phyloP scores from a whole-genome alignment of 441 rosid genomes.

The Flueggea neowawraea region DNA sequence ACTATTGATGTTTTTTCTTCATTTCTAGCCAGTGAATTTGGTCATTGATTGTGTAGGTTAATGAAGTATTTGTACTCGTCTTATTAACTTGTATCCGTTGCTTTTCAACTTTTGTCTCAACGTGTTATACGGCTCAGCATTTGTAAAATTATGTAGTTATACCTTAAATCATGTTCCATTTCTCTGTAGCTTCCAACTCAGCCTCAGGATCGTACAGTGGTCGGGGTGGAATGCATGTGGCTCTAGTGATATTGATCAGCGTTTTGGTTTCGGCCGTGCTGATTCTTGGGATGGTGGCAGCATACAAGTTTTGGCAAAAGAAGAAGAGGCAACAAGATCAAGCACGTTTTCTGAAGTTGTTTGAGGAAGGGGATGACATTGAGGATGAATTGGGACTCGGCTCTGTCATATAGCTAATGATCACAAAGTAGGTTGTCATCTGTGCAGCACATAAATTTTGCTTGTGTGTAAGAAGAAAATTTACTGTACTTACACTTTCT shows the following conservation, averaged over 20 bases:
- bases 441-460: slow-evolving; percentile 24
- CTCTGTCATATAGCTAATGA: slow-evolving; percentile 20
- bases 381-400: slow-evolving; percentile 82
- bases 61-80: no score
- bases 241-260: slow-evolving; percentile 35
- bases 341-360: slow-evolving; percentile 83
- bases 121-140: no score
- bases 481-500: background rate
- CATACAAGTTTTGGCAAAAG: slow-evolving; percentile 58
- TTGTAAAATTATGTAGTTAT: no score
- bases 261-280: slow-evolving; percentile 37
- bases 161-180: background rate
- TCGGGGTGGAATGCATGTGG: slow-evolving; percentile 36
- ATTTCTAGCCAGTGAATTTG: no score
- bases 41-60: no score
- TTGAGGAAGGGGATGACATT: slow-evolving; percentile 85
- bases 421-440: slow-evolving; percentile 4
- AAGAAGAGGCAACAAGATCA: slow-evolving; percentile 84
- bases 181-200: slow-evolving; percentile 30
- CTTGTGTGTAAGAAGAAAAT: background rate
- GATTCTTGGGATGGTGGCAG: slow-evolving; percentile 37
- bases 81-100: no score
- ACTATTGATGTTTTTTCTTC: no score
- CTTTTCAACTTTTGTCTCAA: no score
- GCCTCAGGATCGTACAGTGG: slow-evolving; percentile 18